A percentile compares a stretch with the other conserved stretches of the same genome.
phyloP scores from a whole-genome alignment of 495 filamentous ascomycete genomes.

The Penicillium angulare region DNA sequence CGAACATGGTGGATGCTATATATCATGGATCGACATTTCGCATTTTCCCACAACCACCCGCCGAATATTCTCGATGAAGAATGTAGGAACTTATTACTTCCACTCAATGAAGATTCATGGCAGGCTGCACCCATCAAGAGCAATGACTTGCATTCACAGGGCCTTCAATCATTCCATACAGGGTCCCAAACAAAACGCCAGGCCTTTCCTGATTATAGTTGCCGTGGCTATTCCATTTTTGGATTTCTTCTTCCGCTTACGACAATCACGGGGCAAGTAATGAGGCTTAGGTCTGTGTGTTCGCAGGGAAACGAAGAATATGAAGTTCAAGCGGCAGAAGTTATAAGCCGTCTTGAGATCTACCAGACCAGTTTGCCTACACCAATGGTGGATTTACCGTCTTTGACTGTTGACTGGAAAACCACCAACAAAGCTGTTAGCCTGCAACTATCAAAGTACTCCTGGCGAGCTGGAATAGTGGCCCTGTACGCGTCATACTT shows the following conservation, averaged over 20 bases:
- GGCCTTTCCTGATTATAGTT: slow-evolving; percentile 76
- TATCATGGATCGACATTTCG: slow-evolving; percentile 80
- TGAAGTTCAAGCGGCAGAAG: slow-evolving; percentile 77
- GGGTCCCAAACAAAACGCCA: slow-evolving; percentile 50
- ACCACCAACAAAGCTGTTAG: slow-evolving; percentile 44
- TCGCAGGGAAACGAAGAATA: slow-evolving; percentile 69
- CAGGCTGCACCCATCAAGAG: slow-evolving; percentile 76
- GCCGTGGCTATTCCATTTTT: slow-evolving; percentile 86
- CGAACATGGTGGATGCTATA: slow-evolving; percentile 89
- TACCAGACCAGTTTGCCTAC: slow-evolving; percentile 83
- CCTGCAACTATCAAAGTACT: slow-evolving; percentile 44
- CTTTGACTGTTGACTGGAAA: slow-evolving; percentile 23
- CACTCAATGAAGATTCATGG: slow-evolving; percentile 85
- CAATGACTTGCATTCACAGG: slow-evolving; percentile 49
- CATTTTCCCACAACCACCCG: slow-evolving; percentile 84
- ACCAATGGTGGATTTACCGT: slow-evolving; percentile 55
- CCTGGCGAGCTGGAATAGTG: slow-evolving; percentile 78
- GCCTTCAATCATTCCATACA: slow-evolving; percentile 49
- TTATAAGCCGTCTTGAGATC: slow-evolving; percentile 71
- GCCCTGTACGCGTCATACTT: slow-evolving; percentile 85
- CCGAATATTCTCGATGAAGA: slow-evolving; percentile 79
- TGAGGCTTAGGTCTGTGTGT: slow-evolving; percentile 82
- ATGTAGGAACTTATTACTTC: slow-evolving; percentile 81
- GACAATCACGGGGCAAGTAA: slow-evolving; percentile 90
- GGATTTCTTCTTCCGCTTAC: slow-evolving; percentile 92